Percentiles rank a stretch among this genome's conserved stretches.
phyloP scores from a whole-genome alignment of 2,329 filamentous ascomycete species.

The Capronia coronata region DNA sequence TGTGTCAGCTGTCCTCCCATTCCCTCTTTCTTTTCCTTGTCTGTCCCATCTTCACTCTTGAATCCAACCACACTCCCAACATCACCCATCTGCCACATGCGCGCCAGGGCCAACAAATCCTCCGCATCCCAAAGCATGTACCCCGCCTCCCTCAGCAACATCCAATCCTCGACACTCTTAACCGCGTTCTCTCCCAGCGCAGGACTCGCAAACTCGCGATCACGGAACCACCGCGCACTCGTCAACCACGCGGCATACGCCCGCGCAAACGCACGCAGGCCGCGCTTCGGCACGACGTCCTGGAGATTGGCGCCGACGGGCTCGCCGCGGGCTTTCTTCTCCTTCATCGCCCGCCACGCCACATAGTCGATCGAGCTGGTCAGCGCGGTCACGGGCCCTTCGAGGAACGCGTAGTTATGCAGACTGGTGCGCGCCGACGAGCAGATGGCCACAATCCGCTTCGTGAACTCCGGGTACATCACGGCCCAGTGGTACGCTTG shows the following conservation, averaged over 20 bases:
- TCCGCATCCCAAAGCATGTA: constrained; percentile 40
- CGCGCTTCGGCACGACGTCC: constrained; percentile 32
- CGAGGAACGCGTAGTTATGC: constrained; percentile 46
- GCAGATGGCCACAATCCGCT: constrained; percentile 41
- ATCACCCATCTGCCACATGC: constrained; percentile 44
- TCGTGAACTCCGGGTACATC: constrained; percentile 41
- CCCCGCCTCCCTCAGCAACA: constrained; percentile 31
- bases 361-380: constrained; percentile 39
- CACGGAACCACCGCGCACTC: constrained; percentile 43
- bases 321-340: constrained; percentile 20
- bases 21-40: neutral
- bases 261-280: constrained; percentile 42
- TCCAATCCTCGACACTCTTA: constrained; percentile 34
- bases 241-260: constrained; percentile 46
- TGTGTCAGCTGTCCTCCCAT: neutral
- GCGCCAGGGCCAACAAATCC: constrained; percentile 38
- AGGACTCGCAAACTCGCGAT: constrained; percentile 35
- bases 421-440: constrained; percentile 42
- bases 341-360: constrained; percentile 25
- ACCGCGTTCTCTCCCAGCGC: constrained; percentile 31
- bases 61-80: constrained; percentile 29
- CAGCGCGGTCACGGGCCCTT: constrained; percentile 43
- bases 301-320: constrained; percentile 30
- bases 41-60: too few relatives aligned
- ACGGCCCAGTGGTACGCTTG: constrained; percentile 44